phyloP scores from a whole-genome alignment of 345 rosid genomes.

The Lenwebbia sp. region DNA sequence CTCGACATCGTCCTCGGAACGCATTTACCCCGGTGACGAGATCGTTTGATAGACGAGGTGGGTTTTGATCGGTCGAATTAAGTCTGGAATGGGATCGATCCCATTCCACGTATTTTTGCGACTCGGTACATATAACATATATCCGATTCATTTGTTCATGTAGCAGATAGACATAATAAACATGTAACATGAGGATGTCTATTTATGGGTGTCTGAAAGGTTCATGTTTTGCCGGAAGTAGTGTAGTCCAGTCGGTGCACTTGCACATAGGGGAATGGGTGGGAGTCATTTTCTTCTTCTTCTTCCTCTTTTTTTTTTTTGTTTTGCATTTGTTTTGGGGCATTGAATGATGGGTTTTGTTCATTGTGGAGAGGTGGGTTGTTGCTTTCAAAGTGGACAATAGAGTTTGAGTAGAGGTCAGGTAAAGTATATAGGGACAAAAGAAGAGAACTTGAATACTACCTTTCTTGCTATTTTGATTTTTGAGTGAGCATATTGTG shows the following conservation, averaged over 20 bases:
- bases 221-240: background rate
- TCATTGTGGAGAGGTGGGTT: conserved; percentile 1
- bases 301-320: too few relatives aligned
- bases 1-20: conserved; percentile 38
- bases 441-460: background rate
- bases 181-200: background rate
- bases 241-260: background rate
- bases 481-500: background rate
- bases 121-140: background rate
- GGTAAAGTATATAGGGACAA: conserved; percentile 30
- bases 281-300: background rate
- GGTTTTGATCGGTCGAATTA: background rate
- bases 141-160: conserved; percentile 17
- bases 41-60: conserved; percentile 8
- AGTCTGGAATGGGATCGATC: background rate
- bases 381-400: conserved; percentile 24
- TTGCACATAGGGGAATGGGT: background rate
- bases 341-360: background rate
- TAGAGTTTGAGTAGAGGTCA: conserved; percentile 41
- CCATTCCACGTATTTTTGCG: background rate
- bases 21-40: conserved; percentile 9
- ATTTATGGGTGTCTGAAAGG: background rate
- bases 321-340: background rate
- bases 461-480: background rate
- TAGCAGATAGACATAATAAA: background rate